phyloP scores from a whole-genome alignment of 75 land plant species.

The Cupressus sempervirens region DNA sequence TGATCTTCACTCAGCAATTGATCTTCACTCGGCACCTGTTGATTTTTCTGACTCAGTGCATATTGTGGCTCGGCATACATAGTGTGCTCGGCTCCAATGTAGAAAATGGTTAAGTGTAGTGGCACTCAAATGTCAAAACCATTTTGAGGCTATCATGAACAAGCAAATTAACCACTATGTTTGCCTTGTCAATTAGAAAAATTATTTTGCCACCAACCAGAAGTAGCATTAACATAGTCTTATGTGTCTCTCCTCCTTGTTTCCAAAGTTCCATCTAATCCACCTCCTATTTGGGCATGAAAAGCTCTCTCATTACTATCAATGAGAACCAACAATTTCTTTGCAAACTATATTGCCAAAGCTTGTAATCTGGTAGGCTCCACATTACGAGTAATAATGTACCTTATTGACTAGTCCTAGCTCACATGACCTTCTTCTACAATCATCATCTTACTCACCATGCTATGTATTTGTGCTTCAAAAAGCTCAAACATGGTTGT shows the following conservation, averaged over 20 bases:
- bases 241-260: too few relatives aligned
- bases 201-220: conserved; percentile 45
- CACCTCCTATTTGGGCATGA: too few relatives aligned
- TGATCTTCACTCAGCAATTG: too few relatives aligned
- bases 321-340: conserved; percentile 64
- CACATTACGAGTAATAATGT: conserved; percentile 76
- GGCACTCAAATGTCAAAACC: too few relatives aligned
- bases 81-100: too few relatives aligned
- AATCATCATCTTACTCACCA: conserved; percentile 89
- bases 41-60: too few relatives aligned
- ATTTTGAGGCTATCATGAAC: too few relatives aligned
- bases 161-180: conserved; percentile 48
- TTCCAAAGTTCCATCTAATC: too few relatives aligned
- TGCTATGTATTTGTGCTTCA: conserved; percentile 63
- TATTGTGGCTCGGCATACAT: too few relatives aligned
- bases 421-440: conserved; percentile 82
- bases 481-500: conserved; percentile 74
- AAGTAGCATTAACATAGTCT: too few relatives aligned
- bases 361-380: conserved; percentile 76
- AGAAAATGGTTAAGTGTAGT: too few relatives aligned
- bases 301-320: conserved; percentile 60
- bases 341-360: conserved; percentile 65
- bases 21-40: too few relatives aligned
- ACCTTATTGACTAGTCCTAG: conserved; percentile 79
- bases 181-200: conserved; percentile 64